Evolutionary conservation across 345 rosid genomes (phyloP).

Genomic region (Rhodamnia argentea): DNA sequence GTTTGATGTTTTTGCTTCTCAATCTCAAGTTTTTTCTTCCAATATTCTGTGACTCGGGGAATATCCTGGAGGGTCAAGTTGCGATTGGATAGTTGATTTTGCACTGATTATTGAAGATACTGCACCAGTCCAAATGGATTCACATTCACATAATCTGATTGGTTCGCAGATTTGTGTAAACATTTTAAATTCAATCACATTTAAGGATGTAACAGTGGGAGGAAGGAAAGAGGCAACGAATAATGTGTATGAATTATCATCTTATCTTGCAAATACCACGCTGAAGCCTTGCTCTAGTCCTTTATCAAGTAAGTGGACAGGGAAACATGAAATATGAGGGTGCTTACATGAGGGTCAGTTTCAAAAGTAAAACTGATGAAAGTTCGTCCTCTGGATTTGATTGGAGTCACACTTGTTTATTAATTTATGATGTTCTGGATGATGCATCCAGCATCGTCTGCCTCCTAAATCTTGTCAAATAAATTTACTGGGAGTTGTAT

Average conservation of each 20-base stretch:
- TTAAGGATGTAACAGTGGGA: background rate
- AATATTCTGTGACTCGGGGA: background rate
- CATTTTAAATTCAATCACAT: background rate
- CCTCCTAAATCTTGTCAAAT: background rate
- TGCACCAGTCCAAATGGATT: background rate
- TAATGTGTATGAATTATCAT: background rate
- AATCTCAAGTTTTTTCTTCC: background rate
- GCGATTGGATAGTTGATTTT: background rate
- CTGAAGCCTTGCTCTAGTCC: background rate
- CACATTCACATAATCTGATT: background rate
- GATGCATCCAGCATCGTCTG: background rate
- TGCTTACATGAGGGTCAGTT: background rate
- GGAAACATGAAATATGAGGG: background rate
- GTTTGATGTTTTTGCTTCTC: background rate
- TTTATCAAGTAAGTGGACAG: background rate
- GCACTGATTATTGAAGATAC: background rate
- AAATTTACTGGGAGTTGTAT: background rate
- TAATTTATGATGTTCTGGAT: background rate
- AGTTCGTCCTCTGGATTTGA: background rate
- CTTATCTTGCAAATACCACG: background rate
- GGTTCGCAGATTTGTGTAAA: background rate
- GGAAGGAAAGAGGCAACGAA: background rate
- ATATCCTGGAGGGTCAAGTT: background rate
- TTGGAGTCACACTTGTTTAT: background rate
- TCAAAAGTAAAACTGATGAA: background rate